These are phyloP conservation scores for Neodidymelliopsis sp. DNA, from an alignment of 2,329 filamentous ascomycete species.

Conservation along the genomic window DNA sequence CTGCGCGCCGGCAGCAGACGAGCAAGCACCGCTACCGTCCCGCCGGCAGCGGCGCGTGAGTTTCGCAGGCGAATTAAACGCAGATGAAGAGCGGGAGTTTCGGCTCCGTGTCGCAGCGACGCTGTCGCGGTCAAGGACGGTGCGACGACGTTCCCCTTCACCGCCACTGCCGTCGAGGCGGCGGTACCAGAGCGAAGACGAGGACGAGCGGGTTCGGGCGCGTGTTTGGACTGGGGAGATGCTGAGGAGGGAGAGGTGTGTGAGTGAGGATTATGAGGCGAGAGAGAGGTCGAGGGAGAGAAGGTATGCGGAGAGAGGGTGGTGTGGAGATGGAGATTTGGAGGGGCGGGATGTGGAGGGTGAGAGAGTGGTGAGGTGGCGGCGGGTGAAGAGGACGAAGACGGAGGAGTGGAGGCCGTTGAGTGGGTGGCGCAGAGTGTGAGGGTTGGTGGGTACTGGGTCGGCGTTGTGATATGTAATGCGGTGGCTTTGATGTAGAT, in stretches of 20 bases:
- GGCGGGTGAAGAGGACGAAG: slow-evolving; percentile 38
- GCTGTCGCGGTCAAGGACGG: slow-evolving; percentile 27
- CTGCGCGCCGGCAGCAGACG: neutral
- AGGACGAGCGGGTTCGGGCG: slow-evolving; percentile 6
- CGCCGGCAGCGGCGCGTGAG: slow-evolving; percentile 8
- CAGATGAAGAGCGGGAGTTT: slow-evolving; percentile 33
- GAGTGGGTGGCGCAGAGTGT: slow-evolving; percentile 30
- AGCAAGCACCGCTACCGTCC: slow-evolving; percentile 8
- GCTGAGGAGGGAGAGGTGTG: slow-evolving; percentile 36
- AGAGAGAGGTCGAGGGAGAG: slow-evolving; percentile 25
- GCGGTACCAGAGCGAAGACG: neutral
- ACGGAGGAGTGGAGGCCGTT: slow-evolving; percentile 43
- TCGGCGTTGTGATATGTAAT: too few species aligned
- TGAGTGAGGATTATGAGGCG: slow-evolving; percentile 37
- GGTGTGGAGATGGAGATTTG: slow-evolving; percentile 22
- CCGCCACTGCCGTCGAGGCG: too few species aligned
- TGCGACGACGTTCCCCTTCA: slow-evolving; percentile 5
- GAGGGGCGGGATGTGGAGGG: slow-evolving; percentile 12
- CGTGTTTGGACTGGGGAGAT: slow-evolving; percentile 30
- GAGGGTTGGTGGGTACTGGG: neutral
- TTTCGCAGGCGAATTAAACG: slow-evolving; percentile 19
- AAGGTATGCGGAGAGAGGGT: slow-evolving; percentile 18
- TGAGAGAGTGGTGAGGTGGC: slow-evolving; percentile 33
- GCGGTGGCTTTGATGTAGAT: too few species aligned
- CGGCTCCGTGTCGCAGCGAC: slow-evolving; percentile 32